Evolutionary conservation across 768 basidiomycete species (phyloP).

Genomic region (Tricholoma terreum): DNA sequence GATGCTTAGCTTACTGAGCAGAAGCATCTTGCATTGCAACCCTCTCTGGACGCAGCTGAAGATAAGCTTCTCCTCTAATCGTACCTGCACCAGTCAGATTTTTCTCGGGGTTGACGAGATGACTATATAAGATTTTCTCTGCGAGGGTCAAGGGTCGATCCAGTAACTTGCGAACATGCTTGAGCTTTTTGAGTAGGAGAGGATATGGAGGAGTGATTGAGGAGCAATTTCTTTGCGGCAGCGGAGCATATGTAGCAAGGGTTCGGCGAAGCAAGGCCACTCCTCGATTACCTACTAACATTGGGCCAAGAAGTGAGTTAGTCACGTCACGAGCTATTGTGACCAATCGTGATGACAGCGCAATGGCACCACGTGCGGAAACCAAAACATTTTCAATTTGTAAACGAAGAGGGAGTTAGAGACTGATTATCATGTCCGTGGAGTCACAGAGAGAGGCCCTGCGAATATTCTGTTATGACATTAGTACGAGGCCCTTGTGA

Average conservation of each 20-base stretch:
- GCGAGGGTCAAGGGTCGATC: constrained; percentile 86
- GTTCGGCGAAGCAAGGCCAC: constrained; percentile 24
- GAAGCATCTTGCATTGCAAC: constrained; percentile 98
- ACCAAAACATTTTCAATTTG: no score
- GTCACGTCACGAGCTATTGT: not conserved
- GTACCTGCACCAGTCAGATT: constrained; percentile 61
- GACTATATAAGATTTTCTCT: constrained; percentile 97
- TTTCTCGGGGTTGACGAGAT: constrained; percentile 77
- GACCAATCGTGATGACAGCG: not conserved
- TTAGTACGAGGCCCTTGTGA: no score
- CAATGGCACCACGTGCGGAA: no score
- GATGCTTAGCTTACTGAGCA: constrained; percentile 62
- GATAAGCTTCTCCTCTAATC: constrained; percentile 82
- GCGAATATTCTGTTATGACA: no score
- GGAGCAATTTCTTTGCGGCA: constrained; percentile 40
- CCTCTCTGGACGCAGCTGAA: constrained; percentile 87
- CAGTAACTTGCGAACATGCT: constrained; percentile 64
- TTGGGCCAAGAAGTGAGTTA: not conserved
- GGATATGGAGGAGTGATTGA: constrained; percentile 87
- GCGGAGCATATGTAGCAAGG: constrained; percentile 37
- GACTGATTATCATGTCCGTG: no score
- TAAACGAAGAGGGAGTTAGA: no score
- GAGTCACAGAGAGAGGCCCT: no score
- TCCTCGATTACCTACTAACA: constrained; percentile 16
- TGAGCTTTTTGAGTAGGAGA: constrained; percentile 65